Evolutionary conservation across 1,139 yeast genomes (phyloP).

Genomic region (Debaryomycetaceae sp.): DNA sequence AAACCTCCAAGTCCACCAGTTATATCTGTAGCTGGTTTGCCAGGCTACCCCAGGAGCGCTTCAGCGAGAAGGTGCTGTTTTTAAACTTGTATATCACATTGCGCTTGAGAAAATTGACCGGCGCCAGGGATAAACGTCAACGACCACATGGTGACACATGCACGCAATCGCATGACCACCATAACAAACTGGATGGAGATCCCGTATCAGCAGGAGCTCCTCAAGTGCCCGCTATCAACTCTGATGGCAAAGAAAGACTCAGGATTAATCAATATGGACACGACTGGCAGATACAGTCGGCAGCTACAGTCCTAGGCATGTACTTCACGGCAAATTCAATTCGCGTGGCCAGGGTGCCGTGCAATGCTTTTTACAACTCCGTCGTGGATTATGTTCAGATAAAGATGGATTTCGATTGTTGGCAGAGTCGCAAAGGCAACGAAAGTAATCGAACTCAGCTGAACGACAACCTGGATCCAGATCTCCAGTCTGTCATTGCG

Average conservation of each 20-base stretch:
- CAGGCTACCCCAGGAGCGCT: slow-evolving; percentile 33
- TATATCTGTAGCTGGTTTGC: slow-evolving; percentile 59
- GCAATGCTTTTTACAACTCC: slow-evolving; percentile 68
- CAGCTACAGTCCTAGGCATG: slow-evolving; percentile 53
- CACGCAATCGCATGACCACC: not conserved
- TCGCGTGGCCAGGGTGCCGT: slow-evolving; percentile 34
- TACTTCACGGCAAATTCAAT: slow-evolving; percentile 51
- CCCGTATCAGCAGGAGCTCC: not conserved
- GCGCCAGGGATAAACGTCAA: too few species aligned
- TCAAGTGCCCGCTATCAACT: not conserved
- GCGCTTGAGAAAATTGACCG: slow-evolving; percentile 48
- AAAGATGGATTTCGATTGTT: slow-evolving; percentile 73
- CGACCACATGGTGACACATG: too few species aligned
- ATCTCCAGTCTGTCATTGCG: slow-evolving; percentile 38
- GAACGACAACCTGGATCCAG: slow-evolving; percentile 16
- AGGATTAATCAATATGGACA: slow-evolving; percentile 62
- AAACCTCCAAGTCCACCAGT: slow-evolving; percentile 32
- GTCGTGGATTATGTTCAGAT: slow-evolving; percentile 77
- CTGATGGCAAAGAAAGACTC: slow-evolving; percentile 32
- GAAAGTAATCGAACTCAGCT: slow-evolving; percentile 9
- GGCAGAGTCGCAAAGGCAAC: slow-evolving; percentile 48
- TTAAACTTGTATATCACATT: slow-evolving; percentile 63
- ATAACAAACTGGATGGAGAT: not conserved
- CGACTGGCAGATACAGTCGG: slow-evolving; percentile 78
- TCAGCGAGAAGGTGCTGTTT: slow-evolving; percentile 47